Base-by-base conservation (phyloP, 176 grass and related monocot species). In the Bonia amplexicaulis region DNA sequence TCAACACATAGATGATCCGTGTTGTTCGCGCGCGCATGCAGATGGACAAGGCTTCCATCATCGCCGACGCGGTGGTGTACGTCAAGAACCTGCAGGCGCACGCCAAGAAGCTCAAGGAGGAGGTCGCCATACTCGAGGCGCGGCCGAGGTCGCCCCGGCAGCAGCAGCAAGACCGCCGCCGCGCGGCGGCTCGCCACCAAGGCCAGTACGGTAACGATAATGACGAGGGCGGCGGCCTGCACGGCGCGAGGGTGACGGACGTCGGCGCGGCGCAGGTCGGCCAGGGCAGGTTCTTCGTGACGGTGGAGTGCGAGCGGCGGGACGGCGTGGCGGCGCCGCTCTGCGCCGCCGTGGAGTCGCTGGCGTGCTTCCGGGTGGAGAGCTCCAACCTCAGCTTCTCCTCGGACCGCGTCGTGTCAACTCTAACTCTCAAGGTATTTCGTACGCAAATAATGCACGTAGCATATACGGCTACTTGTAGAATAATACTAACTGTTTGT, bases 21-120 rank as follows among this genome's bases (percentile, higher is more conserved):
- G n/a, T n/a, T n/a, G 41, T 6, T 46, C 59, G 19, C 3, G 7
- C 12, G 26, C 8, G 3, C 12, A 33, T 66, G 84, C 77, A 97
- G 96, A 96, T 98, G 96, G 96, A 98, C 88, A 98, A 98, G 88
- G 88, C 90, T 2, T 98, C 93, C 3, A 98, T 98, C 72, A 94
- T 98, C 69, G 93, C 87, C n/a, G 96, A 98, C 80, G 96, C 96
- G 1, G 87, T 95, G 49, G 70, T 29, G 39, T 95, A 98, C 71
- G 91, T 98, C 42, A 92, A 80, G 76, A 81, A 89, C 55, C 80
- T 96, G 64, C 91, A 96, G 81, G 77, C 81, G 20, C 86, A 92
- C 69, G 91, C 89, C n/a, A 90, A 68, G 52, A 91, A 90, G 42
- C 82, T 98, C 44, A 84, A 72, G 78, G 69, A 91, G 26, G 93